Evolutionary conservation across 2,329 filamentous ascomycete genomes (phyloP).

Genomic region (Thelonectria olida): DNA sequence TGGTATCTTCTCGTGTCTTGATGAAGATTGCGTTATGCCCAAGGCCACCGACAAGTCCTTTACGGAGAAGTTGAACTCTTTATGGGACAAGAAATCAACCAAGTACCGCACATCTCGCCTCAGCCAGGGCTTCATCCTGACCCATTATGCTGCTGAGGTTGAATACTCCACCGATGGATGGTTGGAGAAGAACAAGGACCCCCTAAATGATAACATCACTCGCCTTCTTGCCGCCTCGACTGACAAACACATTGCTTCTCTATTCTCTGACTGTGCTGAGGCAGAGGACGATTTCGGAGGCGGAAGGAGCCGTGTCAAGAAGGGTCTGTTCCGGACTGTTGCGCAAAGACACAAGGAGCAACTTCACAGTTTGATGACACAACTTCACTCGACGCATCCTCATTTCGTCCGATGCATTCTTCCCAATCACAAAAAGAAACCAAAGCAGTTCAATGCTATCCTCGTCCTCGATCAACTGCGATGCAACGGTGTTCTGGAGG

Average conservation of each 20-base stretch:
- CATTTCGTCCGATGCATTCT: slow-evolving; percentile 98
- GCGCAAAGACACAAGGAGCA: slow-evolving; percentile 98
- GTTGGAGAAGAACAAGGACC: slow-evolving; percentile 99
- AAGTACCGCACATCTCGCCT: slow-evolving; percentile 93
- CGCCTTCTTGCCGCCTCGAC: slow-evolving; percentile 83
- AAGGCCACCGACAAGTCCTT: slow-evolving; percentile 98
- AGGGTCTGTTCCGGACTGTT: slow-evolving; percentile 94
- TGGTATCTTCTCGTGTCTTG: slow-evolving; percentile 97
- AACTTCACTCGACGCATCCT: slow-evolving; percentile 94
- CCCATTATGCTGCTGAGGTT: slow-evolving; percentile 96
- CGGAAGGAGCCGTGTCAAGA: slow-evolving; percentile 86
- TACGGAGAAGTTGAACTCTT: slow-evolving; percentile 93
- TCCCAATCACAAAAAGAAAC: slow-evolving; percentile 96
- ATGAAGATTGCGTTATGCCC: slow-evolving; percentile 98
- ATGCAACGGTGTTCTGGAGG: slow-evolving; percentile 99
- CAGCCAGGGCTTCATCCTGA: slow-evolving; percentile 92
- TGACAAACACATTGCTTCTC: slow-evolving; percentile 81
- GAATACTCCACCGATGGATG: slow-evolving; percentile 96
- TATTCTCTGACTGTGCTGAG: slow-evolving; percentile 91
- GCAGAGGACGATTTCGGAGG: slow-evolving; percentile 76
- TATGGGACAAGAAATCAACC: slow-evolving; percentile 95
- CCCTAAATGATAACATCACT: slow-evolving; percentile 96
- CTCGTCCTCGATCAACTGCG: slow-evolving; percentile 97
- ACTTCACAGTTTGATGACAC: slow-evolving; percentile 92
- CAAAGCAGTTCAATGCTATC: slow-evolving; percentile 89